These are phyloP conservation scores for Macrocybe sp. DNA, from an alignment of 1,284 basidiomycete species.

Conservation along the genomic window DNA sequence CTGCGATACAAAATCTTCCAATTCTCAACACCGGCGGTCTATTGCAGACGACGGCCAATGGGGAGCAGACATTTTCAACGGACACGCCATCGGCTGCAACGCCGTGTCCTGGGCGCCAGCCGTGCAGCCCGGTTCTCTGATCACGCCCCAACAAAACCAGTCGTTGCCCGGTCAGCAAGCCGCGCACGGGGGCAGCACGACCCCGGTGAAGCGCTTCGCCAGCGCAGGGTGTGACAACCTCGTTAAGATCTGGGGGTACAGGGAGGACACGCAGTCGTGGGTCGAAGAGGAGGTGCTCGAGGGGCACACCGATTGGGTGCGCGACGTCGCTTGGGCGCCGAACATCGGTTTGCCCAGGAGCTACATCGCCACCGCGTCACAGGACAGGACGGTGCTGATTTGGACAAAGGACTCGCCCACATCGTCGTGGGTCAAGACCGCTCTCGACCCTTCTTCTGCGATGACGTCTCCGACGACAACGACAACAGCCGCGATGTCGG, in stretches of 20 bases:
- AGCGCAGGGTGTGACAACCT: constrained; percentile 96
- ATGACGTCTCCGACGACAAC: constrained; percentile 34
- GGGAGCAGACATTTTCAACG: constrained; percentile 93
- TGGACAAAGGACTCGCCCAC: constrained; percentile 87
- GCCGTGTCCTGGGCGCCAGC: constrained; percentile 98
- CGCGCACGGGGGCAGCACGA: constrained; percentile 28
- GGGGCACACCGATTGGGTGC: constrained; percentile 95
- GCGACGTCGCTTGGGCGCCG: constrained; percentile 97
- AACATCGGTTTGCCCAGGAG: constrained; percentile 92
- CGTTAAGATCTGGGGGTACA: constrained; percentile 92
- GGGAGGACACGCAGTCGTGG: constrained; percentile 79
- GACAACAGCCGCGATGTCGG: constrained; percentile 14
- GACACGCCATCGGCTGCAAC: constrained; percentile 95
- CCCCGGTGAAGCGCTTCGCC: constrained; percentile 81
- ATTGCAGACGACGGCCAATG: constrained; percentile 89
- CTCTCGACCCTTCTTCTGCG: constrained; percentile 73
- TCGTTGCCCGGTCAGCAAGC: constrained; percentile 39
- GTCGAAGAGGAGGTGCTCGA: constrained; percentile 84
- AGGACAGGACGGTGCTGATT: constrained; percentile 92
- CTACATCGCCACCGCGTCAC: constrained; percentile 94
- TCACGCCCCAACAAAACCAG: constrained; percentile 51
- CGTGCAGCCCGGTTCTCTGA: constrained; percentile 80
- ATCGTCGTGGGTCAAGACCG: constrained; percentile 81
- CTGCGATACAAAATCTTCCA: neutral
- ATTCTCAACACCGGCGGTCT: neutral